Evolutionary conservation across 2,329 filamentous ascomycete species (phyloP).

Genomic region (Diaporthe sp.): DNA sequence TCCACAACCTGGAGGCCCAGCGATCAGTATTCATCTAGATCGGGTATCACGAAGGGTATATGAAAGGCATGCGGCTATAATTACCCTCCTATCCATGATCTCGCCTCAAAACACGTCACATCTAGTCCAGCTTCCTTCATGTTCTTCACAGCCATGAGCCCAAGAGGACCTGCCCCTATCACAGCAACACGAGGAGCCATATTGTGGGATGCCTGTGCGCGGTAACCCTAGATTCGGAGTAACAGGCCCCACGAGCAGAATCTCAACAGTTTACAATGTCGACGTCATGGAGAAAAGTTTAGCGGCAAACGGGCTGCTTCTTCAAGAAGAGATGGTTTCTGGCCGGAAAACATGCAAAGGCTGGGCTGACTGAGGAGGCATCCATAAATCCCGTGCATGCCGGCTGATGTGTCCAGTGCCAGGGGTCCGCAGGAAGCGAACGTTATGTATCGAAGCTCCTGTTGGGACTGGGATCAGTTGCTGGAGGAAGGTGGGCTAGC

Average conservation of each 20-base stretch:
- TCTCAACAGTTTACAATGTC: too few relatives aligned
- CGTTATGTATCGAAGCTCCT: neutral
- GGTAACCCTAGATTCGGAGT: neutral
- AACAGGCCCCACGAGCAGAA: neutral
- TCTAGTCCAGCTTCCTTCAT: slow-evolving; percentile 30
- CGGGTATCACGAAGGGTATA: accelerated
- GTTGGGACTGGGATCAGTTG: neutral
- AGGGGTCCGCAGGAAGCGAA: neutral
- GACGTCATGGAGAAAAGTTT: too few relatives aligned
- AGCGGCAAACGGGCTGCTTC: neutral
- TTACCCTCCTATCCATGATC: slow-evolving; percentile 30
- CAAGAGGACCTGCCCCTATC: slow-evolving; percentile 31
- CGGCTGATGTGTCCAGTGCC: neutral
- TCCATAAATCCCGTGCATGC: neutral
- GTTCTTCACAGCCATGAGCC: slow-evolving; percentile 32
- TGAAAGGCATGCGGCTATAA: neutral
- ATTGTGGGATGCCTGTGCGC: neutral
- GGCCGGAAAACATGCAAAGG: neutral
- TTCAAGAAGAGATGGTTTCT: too few relatives aligned
- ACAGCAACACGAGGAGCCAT: slow-evolving; percentile 30
- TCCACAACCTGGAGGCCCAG: slow-evolving; percentile 22
- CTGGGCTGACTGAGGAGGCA: neutral
- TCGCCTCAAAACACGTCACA: slow-evolving; percentile 32
- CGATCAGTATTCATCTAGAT: neutral
- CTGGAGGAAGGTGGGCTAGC: too few relatives aligned